Evolutionary conservation across 495 filamentous ascomycete species (phyloP), one percentile per base, ranked within the genome.

Genomic region (Penicillium flavigenum): DNA sequence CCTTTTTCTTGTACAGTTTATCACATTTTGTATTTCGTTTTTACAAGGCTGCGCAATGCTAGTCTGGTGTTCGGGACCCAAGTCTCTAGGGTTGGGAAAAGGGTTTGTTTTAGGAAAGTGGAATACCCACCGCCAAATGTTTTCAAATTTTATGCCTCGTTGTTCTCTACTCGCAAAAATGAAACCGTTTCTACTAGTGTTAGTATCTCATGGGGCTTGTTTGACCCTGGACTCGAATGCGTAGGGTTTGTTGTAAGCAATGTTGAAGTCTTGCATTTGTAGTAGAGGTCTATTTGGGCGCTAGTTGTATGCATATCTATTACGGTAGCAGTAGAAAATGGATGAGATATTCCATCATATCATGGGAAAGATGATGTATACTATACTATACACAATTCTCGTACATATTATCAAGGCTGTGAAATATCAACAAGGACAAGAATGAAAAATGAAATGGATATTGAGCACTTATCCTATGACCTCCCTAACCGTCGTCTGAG

Each of bases 61-160:
- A 54, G 47, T 53, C 50, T 41, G 62, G 62, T 67, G 64, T 62
- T 68, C 26, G 32, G 65, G 61, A 31, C 38, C 44, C 20, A 48
- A 26, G 27, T 55, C 45, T 51, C 7, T n/a, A 17, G 36, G 36
- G 36, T 7, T 43, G 46, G 42, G 52, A 57, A 51, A 54, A 29
- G 20, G 42, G 49, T 42, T 57, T 60, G 29, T 49, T 61, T 61
- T 59, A 59, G 56, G 50, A 26, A 60, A 26, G 50, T 60, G 63
- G 58, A 48, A 66, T 66, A 62, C 60, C 60, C 52, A 57, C 46
- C 20, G 27, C 49, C 19, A 50, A 54, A 53, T 56, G 51, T 52
- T 45, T 31, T 39, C 36, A 36, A 41, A 12, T 47, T 41, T 57
- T 42, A 49, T 54, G 47, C 41, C 31, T 47, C 47, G 43, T 43